Conservation (phyloP, 2,329 filamentous ascomycete species). For the Ophiostoma pallidulum region DNA sequence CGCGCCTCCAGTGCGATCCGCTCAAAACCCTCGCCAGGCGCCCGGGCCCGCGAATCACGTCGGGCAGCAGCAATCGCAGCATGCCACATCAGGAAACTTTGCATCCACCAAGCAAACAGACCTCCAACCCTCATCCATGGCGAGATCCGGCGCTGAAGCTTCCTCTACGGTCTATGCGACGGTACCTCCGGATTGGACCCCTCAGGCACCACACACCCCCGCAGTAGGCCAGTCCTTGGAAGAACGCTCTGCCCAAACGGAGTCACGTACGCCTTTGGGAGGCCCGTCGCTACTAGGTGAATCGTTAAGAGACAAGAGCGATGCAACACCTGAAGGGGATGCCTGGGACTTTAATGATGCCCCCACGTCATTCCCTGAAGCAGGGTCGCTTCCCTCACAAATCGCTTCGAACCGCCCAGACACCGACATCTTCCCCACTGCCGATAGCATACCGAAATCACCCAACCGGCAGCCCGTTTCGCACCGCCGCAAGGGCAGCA, state of each 20-base stretch:
- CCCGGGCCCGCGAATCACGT: slow-evolving; percentile 2
- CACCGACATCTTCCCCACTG: slow-evolving; percentile 76
- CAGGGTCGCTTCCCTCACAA: slow-evolving; percentile 21
- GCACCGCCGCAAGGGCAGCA: slow-evolving; percentile 72
- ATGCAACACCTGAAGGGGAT: slow-evolving; percentile 47
- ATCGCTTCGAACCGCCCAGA: slow-evolving; percentile 59
- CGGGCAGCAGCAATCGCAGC: slow-evolving; percentile 31
- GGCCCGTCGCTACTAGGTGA: slow-evolving; percentile 21
- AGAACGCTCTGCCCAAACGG: not conserved
- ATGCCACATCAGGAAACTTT: slow-evolving; percentile 27
- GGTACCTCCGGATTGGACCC: slow-evolving; percentile 24
- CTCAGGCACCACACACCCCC: slow-evolving; percentile 1
- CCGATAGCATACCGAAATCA: slow-evolving; percentile 72
- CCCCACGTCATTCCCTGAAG: slow-evolving; percentile 50
- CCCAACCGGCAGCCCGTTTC: slow-evolving; percentile 59
- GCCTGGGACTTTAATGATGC: slow-evolving; percentile 89
- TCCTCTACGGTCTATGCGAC: slow-evolving; percentile 27
- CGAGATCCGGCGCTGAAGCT: slow-evolving; percentile 41
- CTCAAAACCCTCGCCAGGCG: slow-evolving; percentile 35
- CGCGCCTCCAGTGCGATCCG: slow-evolving; percentile 14
- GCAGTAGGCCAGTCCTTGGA: not conserved
- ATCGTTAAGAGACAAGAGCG: slow-evolving; percentile 38
- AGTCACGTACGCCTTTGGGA: not conserved
- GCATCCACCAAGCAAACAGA: slow-evolving; percentile 26
- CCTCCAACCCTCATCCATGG: slow-evolving; percentile 39